Evolutionary conservation across 2,329 filamentous ascomycete genomes (phyloP), one percentile per base, ranked within the genome.

Genomic region (Calycina herbarum): DNA sequence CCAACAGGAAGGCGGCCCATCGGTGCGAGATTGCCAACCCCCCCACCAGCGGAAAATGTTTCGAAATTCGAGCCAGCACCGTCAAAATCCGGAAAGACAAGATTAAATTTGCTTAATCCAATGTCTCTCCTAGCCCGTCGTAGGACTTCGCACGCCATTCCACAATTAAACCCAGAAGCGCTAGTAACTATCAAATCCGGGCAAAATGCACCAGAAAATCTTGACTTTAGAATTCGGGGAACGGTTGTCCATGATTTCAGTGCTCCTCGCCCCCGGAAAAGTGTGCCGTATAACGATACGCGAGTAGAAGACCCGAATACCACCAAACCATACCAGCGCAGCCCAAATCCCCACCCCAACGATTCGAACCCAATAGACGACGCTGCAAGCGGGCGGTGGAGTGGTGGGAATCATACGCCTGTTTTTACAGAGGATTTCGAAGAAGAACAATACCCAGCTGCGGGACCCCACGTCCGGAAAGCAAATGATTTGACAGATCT

Each of bases 191-290:
- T 57, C 35, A 64, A 61, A 61, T 66, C 62, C 66, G 70, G 64
- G 65, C 70, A 64, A 27, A 71, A 61, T 61, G 67, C 59, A 70
- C 82, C 33, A 70, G 78, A 57, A 76, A 78, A 27, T 74, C 88
- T 89, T 70, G 87, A 89, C 70, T 87, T 87, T 20, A 82, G 86
- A 10, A 90, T 90, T 68, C 82, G 82, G 72, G 88, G 85, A 59
- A 90, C 85, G 7, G 80, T 82, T 58, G 82, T 89, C 60, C 88
- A 90, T 73, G 88, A 87, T 74, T 90, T 89, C 71, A 89, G 86
- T 72, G 86, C 85, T 0, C 87, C 86, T 1, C 79, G 86, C 60
- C 81, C 80, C 29, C 82, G 79, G 67, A 81, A 76, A 57, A 75
- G 78, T 33, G 68, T 79, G 3, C 76, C 78, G 29, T 77, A 69